Base-by-base conservation (phyloP, 2,329 filamentous ascomycete species). In the Ophiocordyceps robertsii region DNA sequence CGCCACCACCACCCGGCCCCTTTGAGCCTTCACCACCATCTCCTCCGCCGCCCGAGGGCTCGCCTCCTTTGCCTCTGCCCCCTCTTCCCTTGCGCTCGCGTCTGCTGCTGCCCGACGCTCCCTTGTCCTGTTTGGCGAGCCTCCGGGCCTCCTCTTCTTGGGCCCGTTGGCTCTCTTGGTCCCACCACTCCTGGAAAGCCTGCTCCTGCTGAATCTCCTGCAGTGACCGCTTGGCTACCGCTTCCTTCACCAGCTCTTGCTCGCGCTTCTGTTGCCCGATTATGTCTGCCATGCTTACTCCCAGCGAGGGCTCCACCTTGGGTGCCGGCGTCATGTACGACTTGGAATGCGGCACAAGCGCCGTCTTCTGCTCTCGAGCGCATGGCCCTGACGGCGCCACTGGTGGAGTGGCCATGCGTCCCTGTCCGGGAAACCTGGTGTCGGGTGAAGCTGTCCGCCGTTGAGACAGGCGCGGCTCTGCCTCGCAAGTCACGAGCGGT, bases 121-220 rank as follows among this genome's bases (percentile, higher is more conserved):
- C 56, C 55, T 62, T 59, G 43, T 59, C 65, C 50, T 72, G 65
- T 44, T 60, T 62, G 30, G 55, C 56, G 21, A 59, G 55, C 40
- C 64, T 59, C 37, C 62, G 56, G 3, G 69, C 68, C 47, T 75
- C 73, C 46, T 78, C 77, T 50, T 82, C 76, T 49, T 82, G 80
- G 32, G 82, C 75, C 27, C 84, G 72, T 46, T 73, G 72, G 53
- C 81, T 87, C 60, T 95, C 89, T 47, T 84, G 80, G 50, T 93
- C 86, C 88, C 88, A 95, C 88, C 89, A 95, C 58, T 93, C 81
- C 57, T 95, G 86, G 58, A 98, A 98, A 41, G 87, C 87, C 57
- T 98, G 92, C 62, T 98, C 92, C 50, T 92, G 80, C 59, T 98
- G 92, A 45, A 98, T 98, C 48, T 96, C 92, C 55, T 93, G 81